phyloP scores from a whole-genome alignment of 1,284 basidiomycete species.

The Papiliotrema fonsecae region DNA sequence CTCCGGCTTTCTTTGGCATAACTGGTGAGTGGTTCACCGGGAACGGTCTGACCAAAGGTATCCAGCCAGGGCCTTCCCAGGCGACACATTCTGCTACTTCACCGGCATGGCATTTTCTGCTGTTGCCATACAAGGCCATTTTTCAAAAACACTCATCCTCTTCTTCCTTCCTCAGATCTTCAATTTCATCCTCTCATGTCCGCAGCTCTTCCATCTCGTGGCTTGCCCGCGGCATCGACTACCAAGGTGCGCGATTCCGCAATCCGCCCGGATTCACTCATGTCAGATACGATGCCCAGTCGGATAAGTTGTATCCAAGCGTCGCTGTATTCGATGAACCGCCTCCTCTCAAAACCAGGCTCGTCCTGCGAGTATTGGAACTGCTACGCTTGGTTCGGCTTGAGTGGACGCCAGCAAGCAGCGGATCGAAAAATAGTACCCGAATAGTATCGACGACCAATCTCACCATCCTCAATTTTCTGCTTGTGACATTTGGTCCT shows the following conservation, averaged over 20 bases:
- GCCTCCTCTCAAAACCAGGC: slow-evolving; percentile 52
- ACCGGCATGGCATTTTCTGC: slow-evolving; percentile 96
- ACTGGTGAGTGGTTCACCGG: slow-evolving; percentile 62
- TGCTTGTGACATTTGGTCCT: slow-evolving; percentile 70
- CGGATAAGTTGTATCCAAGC: slow-evolving; percentile 70
- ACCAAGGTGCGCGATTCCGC: slow-evolving; percentile 66
- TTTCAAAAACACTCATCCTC: slow-evolving; percentile 90
- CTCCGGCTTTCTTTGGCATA: slow-evolving; percentile 82
- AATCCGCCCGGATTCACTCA: background rate
- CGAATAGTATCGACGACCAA: slow-evolving; percentile 68
- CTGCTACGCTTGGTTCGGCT: slow-evolving; percentile 64
- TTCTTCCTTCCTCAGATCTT: slow-evolving; percentile 98
- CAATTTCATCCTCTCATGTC: slow-evolving; percentile 92
- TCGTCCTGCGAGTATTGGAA: slow-evolving; percentile 59
- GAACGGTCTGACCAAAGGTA: slow-evolving; percentile 61
- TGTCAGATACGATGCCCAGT: slow-evolving; percentile 64
- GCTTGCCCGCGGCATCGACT: slow-evolving; percentile 91
- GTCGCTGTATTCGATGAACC: slow-evolving; percentile 58
- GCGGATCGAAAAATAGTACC: background rate
- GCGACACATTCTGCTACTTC: slow-evolving; percentile 97
- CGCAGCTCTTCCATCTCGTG: slow-evolving; percentile 90
- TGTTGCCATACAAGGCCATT: slow-evolving; percentile 93
- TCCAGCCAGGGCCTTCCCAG: slow-evolving; percentile 88
- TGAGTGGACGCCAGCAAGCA: slow-evolving; percentile 54
- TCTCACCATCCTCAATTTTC: slow-evolving; percentile 78